These are phyloP conservation scores for Penicillium flavigenum DNA, from an alignment of 495 filamentous ascomycete genomes.

Conservation along the genomic window DNA sequence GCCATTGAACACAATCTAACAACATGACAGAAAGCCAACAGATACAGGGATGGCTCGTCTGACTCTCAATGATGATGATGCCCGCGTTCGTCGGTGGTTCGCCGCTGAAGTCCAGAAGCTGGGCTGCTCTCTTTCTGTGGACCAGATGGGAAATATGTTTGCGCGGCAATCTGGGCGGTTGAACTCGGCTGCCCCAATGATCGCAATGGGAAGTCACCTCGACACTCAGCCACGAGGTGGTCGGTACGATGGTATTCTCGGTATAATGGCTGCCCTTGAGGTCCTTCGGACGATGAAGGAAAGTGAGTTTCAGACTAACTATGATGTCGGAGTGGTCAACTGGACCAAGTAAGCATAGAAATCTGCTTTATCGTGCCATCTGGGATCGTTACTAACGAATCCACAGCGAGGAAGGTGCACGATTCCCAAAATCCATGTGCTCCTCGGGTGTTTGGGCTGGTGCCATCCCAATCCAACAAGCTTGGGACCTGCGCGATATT, in stretches of 20 bases:
- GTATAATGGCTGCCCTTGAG: conserved; percentile 65
- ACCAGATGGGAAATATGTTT: conserved; percentile 73
- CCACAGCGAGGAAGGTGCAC: conserved; percentile 67
- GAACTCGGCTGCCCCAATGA: conserved; percentile 38
- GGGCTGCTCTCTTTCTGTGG: conserved; percentile 58
- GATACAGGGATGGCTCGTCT: conserved; percentile 64
- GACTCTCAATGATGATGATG: conserved; percentile 65
- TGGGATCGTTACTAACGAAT: conserved; percentile 22
- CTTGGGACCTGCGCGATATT: conserved; percentile 57
- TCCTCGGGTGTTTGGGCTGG: conserved; percentile 74
- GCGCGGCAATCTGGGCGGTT: conserved; percentile 57
- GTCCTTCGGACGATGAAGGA: conserved; percentile 66
- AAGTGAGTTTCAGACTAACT: conserved; percentile 60
- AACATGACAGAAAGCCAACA: conserved; percentile 12
- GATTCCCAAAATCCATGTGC: conserved; percentile 75
- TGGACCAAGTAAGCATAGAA: conserved; percentile 61
- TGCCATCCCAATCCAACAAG: conserved; percentile 56
- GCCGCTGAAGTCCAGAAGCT: conserved; percentile 56
- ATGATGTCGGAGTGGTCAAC: conserved; percentile 65
- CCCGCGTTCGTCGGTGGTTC: conserved; percentile 69
- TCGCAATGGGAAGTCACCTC: conserved; percentile 49
- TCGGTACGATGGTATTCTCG: conserved; percentile 71
- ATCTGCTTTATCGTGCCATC: neutral
- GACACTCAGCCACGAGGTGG: conserved; percentile 70
- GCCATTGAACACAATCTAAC: conserved; percentile 9